Percentiles rank a stretch among this genome's conserved stretches.
phyloP scores from a whole-genome alignment of 2,329 filamentous ascomycete species.

The Coniochaeta prunicola region DNA sequence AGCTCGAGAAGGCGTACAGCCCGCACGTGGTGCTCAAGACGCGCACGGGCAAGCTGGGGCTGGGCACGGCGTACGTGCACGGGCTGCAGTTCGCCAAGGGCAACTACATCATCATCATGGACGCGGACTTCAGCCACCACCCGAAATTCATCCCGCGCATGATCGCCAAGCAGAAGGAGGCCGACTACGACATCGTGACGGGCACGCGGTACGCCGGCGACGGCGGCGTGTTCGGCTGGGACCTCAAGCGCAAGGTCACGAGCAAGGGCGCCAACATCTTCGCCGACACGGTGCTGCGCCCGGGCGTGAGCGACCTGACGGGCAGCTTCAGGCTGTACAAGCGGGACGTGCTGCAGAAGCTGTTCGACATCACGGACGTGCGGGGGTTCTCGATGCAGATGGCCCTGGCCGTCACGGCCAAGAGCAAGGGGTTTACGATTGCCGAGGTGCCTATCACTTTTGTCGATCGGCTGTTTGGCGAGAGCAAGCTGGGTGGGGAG shows the following conservation, averaged over 20 bases:
- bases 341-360: slow-evolving; percentile 79
- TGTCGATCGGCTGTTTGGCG: slow-evolving; percentile 90
- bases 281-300: slow-evolving; percentile 86
- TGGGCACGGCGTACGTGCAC: slow-evolving; percentile 94
- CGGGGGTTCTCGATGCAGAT: slow-evolving; percentile 99
- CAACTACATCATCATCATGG: slow-evolving; percentile 99
- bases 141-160: slow-evolving; percentile 97
- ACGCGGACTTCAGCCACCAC: slow-evolving; percentile 98
- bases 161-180: slow-evolving; percentile 70
- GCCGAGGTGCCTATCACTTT: slow-evolving; percentile 95
- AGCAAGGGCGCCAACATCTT: slow-evolving; percentile 89
- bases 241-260: slow-evolving; percentile 82
- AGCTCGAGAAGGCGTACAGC: slow-evolving; percentile 81
- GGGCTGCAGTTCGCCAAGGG: slow-evolving; percentile 84
- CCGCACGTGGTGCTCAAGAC: slow-evolving; percentile 77
- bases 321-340: slow-evolving; percentile 95
- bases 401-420: slow-evolving; percentile 98
- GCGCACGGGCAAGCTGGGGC: slow-evolving; percentile 90
- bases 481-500: slow-evolving; percentile 81
- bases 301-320: slow-evolving; percentile 91
- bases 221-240: slow-evolving; percentile 93
- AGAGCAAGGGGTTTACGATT: slow-evolving; percentile 90
- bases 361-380: slow-evolving; percentile 84
- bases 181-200: slow-evolving; percentile 91
- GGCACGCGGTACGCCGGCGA: slow-evolving; percentile 88